Evolutionary conservation across 2,329 filamentous ascomycete genomes (phyloP).

Genomic region (Clarireedia hainanense): DNA sequence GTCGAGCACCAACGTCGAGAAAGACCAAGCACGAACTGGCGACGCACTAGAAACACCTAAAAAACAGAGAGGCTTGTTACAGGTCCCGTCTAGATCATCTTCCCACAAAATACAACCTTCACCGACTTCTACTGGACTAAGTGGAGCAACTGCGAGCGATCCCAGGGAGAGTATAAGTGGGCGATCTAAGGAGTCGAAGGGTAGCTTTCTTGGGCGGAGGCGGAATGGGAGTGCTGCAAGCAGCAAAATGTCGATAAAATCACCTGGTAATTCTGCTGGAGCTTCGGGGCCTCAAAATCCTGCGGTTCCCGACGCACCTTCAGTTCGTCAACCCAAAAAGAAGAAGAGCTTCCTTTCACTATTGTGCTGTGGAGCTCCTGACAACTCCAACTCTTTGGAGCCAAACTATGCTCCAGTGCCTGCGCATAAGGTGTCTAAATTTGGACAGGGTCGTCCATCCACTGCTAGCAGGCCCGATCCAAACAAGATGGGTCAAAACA

Average conservation of each 20-base stretch:
- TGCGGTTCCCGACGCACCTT: conserved; percentile 23
- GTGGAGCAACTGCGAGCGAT: conserved; percentile 51
- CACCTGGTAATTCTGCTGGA: conserved; percentile 32
- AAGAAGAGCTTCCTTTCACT: conserved; percentile 40
- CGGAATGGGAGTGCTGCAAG: conserved; percentile 63
- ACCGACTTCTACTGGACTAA: conserved; percentile 50
- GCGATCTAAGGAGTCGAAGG: conserved; percentile 57
- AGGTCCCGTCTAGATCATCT: conserved; percentile 55
- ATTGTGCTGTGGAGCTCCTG: conserved; percentile 40
- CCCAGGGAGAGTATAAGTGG: conserved; percentile 54
- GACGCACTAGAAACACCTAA: conserved; percentile 23
- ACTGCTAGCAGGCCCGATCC: conserved; percentile 27
- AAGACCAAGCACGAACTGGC: conserved; percentile 17
- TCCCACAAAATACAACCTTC: conserved; percentile 54
- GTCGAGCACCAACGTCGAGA: conserved; percentile 23
- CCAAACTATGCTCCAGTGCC: conserved; percentile 35
- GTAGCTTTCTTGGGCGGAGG: conserved; percentile 54
- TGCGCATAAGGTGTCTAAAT: conserved; percentile 37
- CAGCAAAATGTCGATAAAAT: conserved; percentile 48
- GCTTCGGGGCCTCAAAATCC: conserved; percentile 29
- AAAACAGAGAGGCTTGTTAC: conserved; percentile 45
- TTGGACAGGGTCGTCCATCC: conserved; percentile 27
- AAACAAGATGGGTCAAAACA: conserved; percentile 13
- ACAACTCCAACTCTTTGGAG: conserved; percentile 33
- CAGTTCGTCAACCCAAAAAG: conserved; percentile 27